These are phyloP conservation scores for Dovyalis caffra DNA, from an alignment of 345 rosid genomes.

Conservation along the genomic window DNA sequence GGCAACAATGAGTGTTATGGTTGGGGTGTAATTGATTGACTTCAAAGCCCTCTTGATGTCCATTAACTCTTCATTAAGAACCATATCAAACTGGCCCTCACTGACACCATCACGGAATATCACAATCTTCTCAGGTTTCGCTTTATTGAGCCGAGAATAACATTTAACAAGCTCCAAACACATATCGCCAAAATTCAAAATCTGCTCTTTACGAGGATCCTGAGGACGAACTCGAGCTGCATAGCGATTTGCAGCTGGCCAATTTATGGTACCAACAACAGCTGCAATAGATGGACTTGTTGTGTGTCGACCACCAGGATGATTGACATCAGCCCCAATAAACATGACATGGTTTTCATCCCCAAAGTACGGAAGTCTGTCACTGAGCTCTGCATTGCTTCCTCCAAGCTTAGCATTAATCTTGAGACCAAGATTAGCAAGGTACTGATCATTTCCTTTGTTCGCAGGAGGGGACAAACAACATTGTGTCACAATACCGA, in stretches of 20 bases:
- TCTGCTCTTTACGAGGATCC: slow-evolving; percentile 58
- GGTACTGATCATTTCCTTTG: slow-evolving; percentile 56
- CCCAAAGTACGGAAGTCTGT: slow-evolving; percentile 45
- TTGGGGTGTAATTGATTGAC: slow-evolving; percentile 45
- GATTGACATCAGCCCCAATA: slow-evolving; percentile 90
- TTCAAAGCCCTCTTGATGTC: slow-evolving; percentile 50
- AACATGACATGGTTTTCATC: slow-evolving; percentile 64
- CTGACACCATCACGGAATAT: slow-evolving; percentile 86
- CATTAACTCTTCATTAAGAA: slow-evolving; percentile 57
- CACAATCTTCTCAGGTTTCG: slow-evolving; percentile 58
- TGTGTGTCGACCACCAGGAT: slow-evolving; percentile 55
- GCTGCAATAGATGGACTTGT: slow-evolving; percentile 82
- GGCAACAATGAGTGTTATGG: slow-evolving; percentile 68
- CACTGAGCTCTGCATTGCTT: slow-evolving; percentile 71
- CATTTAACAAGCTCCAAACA: slow-evolving; percentile 62
- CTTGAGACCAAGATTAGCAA: slow-evolving; percentile 73
- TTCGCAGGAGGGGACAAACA: slow-evolving; percentile 50
- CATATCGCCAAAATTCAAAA: slow-evolving; percentile 58
- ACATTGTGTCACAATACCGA: slow-evolving; percentile 85
- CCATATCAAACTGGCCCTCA: slow-evolving; percentile 88
- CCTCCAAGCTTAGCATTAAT: slow-evolving; percentile 98
- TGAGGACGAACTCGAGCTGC: slow-evolving; percentile 74
- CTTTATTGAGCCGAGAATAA: slow-evolving; percentile 39
- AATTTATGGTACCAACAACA: slow-evolving; percentile 75
- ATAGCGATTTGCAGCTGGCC: slow-evolving; percentile 87